Evolutionary conservation across 495 filamentous ascomycete genomes (phyloP).

Genomic region (Tetracladium setigerum): DNA sequence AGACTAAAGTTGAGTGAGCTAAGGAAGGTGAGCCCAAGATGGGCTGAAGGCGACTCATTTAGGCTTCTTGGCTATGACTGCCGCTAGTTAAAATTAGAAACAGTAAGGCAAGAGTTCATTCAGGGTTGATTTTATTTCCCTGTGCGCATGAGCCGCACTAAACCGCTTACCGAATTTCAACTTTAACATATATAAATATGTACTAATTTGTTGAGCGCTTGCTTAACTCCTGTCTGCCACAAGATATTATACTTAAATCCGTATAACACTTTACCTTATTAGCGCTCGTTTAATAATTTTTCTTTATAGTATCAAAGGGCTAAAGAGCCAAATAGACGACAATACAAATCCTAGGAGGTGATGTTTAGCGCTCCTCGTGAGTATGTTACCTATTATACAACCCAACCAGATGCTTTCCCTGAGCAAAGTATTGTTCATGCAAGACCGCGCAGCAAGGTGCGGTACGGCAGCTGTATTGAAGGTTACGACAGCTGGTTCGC

Average conservation of each 20-base stretch:
- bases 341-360: conserved; percentile 11
- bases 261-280: conserved; percentile 4
- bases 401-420: conserved; percentile 8
- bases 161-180: conserved; percentile 7
- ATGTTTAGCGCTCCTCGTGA: conserved; percentile 12
- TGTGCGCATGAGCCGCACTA: conserved; percentile 9
- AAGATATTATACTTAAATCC: conserved; percentile 8
- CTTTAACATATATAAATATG: conserved; percentile 5
- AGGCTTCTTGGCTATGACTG: conserved; percentile 11
- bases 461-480: conserved; percentile 12
- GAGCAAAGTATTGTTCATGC: conserved; percentile 14
- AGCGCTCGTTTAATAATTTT: conserved; percentile 7
- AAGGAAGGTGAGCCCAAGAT: conserved; percentile 1
- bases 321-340: conserved; percentile 5
- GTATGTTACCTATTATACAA: conserved; percentile 9
- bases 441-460: conserved; percentile 10
- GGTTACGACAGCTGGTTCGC: conserved; percentile 15
- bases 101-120: conserved; percentile 6
- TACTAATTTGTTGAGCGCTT: conserved; percentile 10
- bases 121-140: conserved; percentile 4
- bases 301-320: conserved; percentile 9
- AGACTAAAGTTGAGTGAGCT: conserved; percentile 8
- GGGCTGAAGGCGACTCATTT: conserved; percentile 3
- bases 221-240: conserved; percentile 6
- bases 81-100: conserved; percentile 8